Conservation (phyloP, 495 filamentous ascomycete genomes). For the Hypoxylon trugodes region DNA sequence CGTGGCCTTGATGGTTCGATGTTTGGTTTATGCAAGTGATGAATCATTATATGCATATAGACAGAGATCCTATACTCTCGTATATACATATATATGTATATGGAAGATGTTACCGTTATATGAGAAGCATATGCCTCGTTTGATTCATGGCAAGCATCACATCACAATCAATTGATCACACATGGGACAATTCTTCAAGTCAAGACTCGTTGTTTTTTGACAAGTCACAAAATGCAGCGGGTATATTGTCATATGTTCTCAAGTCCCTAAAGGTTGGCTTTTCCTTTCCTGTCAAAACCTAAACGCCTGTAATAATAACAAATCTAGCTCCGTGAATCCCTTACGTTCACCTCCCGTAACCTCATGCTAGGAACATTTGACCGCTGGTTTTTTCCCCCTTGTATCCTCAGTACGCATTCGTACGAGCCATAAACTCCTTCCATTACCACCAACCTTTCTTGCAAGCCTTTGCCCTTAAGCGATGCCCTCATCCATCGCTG, state of each 20-base stretch:
- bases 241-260: slow-evolving; percentile 37
- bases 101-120: too few relatives aligned
- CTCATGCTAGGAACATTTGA: not conserved
- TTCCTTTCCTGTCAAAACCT: slow-evolving; percentile 35
- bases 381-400: slow-evolving; percentile 4
- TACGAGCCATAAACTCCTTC: slow-evolving; percentile 3
- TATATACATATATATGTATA: not conserved
- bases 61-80: not conserved
- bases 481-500: slow-evolving; percentile 15
- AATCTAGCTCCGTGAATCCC: slow-evolving; percentile 23
- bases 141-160: not conserved
- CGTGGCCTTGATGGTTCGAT: slow-evolving; percentile 7
- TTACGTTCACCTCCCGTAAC: slow-evolving; percentile 6
- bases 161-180: not conserved
- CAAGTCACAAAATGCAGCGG: slow-evolving; percentile 38
- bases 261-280: slow-evolving; percentile 25
- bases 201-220: not conserved
- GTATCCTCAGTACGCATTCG: not conserved
- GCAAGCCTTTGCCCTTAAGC: slow-evolving; percentile 20
- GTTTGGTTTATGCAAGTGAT: not conserved
- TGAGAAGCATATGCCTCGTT: too few relatives aligned
- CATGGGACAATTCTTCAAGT: not conserved
- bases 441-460: not conserved
- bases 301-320: slow-evolving; percentile 37
- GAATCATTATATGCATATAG: not conserved